Evolutionary conservation across 768 basidiomycete species (phyloP).

Genomic region (Hygrophorus russula): DNA sequence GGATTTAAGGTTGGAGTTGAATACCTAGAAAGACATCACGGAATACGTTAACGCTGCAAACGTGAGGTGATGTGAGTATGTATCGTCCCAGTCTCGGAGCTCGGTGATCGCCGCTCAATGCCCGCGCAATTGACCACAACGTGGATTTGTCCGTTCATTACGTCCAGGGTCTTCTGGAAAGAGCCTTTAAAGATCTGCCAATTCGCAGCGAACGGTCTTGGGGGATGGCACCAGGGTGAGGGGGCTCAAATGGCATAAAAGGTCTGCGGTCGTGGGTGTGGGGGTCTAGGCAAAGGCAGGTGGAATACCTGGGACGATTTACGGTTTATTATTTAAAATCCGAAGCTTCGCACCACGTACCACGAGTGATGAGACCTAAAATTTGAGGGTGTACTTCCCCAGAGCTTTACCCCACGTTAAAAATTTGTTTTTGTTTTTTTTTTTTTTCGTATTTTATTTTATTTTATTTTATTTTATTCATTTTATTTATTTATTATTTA

Average conservation of each 20-base stretch:
- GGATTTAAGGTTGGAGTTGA: conserved; percentile 82
- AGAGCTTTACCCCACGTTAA: no score
- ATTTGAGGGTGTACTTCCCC: conserved; percentile 62
- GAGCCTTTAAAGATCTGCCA: conserved; percentile 30
- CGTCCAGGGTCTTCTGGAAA: conserved; percentile 29
- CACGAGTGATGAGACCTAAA: conserved; percentile 70
- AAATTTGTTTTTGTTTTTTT: no score
- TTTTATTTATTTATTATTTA: no score
- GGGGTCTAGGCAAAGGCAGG: no score
- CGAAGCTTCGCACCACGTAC: conserved; percentile 21
- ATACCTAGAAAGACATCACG: conserved; percentile 37
- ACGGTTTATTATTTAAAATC: not conserved
- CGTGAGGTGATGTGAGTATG: conserved; percentile 16
- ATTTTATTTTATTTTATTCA: no score
- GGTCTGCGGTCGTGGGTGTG: conserved; percentile 19
- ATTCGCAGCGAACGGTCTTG: conserved; percentile 28
- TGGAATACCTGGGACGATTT: conserved; percentile 27
- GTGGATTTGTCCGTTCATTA: conserved; percentile 33
- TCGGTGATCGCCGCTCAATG: conserved; percentile 45
- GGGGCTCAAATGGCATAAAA: conserved; percentile 21
- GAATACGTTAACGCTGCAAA: not conserved
- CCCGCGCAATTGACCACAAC: conserved; percentile 67
- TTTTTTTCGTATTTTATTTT: no score
- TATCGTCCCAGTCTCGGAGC: conserved; percentile 54
- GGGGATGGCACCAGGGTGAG: conserved; percentile 18